Base-by-base conservation (phyloP, 306 rosid genomes). In the Cercis canadensis region DNA sequence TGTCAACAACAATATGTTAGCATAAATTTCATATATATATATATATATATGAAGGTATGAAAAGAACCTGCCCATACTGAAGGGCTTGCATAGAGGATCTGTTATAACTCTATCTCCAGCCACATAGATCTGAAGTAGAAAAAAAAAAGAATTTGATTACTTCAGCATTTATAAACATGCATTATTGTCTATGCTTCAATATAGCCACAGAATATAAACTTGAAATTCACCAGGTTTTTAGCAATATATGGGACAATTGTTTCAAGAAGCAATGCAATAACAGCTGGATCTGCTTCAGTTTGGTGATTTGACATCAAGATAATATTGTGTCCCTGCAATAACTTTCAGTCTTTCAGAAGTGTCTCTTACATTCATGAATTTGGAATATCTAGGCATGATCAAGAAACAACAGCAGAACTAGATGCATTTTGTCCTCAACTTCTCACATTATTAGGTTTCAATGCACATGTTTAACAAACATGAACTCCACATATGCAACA, bases 251-350 rank as follows among this genome's bases (percentile, higher is more conserved):
- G 90, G 59, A 82, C 81, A 54, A 83, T 79, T 65, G 78, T 56
- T 87, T 95, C 99, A 79, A 95, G 87, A 81, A 91, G 83, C 88
- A 95, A 75, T 8, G 97, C 78, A 82, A 95, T 91, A 69, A 89
- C 55, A 60, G 99, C 99, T 40, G 99, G 99, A 86, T 95, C 99
- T 39, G 99, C 99, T 86, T 95, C 99, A 78, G 88, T 81, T 80
- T 95, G 99, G 89, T 95, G 99, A 81, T 95, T 95, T 80, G 99
- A 91, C 79, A 95, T 88, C 83, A 95, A 72, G 75, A 95, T 85
- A 60, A 95, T 77, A 81, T 95, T 95, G 87, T 91, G 97, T 72
- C 97, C 97, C 99, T 95, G n/a, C n/a, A n/a, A n/a, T n/a, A n/a
- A n/a, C n/a, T n/a, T n/a, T n/a, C n/a, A n/a, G n/a, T n/a, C n/a